Base-by-base conservation (phyloP, 768 basidiomycete species). In the Cystofilobasidium bisporidii region DNA sequence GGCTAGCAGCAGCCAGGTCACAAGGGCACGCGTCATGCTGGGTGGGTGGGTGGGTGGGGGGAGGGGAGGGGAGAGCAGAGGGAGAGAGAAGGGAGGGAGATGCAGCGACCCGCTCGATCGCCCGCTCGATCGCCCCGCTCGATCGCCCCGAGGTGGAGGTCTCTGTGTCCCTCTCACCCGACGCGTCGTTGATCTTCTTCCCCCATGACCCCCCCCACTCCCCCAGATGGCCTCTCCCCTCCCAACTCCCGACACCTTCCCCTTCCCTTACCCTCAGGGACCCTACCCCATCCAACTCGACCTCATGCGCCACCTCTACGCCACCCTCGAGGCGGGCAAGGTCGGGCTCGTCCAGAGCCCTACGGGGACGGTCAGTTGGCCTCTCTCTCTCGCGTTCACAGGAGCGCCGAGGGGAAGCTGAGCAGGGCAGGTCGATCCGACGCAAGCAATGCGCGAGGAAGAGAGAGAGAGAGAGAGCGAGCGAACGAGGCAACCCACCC, bases 291-390 rank as follows among this genome's bases (percentile, higher is more conserved):
- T 94, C 66, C 94, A 98, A 75, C 79, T 82, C 0, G 83, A 88
- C 41, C 83, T 97, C 32, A 96, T 97, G 93, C 84, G 80, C 22
- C 89, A 91, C 71, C 79, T 98, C 0, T 97, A 92, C 76, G 72
- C 81, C 9, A 81, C 87, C 0, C 87, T 96, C 55, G 90, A 93
- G 75, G 71, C 79, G 0, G 79, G 79, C 55, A 84, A 85, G 71
- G 83, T 96, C 22, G 83, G 90, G 1, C 86, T 97, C 59, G 82
- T 93, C 36, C 90, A 92, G 76, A 89, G 87, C 71, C 91, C 91
- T 0, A 92, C 91, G 0, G 91, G 90, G 72, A 92, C 90, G 30
- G 90, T 89, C 67, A 76, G 83, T 73, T 50, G 41, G 15, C 50
- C 28, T 26, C 14, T 33, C 22, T 20, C 24, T 61, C 28, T 15